Evolutionary conservation across 768 basidiomycete genomes (phyloP), one percentile per base, ranked within the genome.

Genomic region (Dendrothele bispora): DNA sequence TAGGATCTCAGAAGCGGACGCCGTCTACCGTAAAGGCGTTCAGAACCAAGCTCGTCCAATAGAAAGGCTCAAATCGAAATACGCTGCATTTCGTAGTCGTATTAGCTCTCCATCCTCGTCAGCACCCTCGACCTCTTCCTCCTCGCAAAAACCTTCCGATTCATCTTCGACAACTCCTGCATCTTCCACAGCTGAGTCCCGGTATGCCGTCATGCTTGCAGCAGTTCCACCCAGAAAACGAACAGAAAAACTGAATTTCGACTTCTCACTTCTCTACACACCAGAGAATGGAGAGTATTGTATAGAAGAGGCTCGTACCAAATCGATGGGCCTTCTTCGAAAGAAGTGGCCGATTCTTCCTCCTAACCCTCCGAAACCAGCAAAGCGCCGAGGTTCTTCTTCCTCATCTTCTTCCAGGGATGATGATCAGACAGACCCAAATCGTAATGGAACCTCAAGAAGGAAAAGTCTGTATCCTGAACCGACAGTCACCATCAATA

Each of bases 401-500:
- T 59, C 64, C 5, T 62, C 71, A 14, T 66, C 68, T 15, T 64
- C 70, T 5, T 65, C 69, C 3, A 66, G 71, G 7, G 64, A 66
- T 1, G 64, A 74, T 8, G 45, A 64, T 5, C 65, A 67, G 12
- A 78, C 87, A 62, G 79, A 83, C 41, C 84, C 82, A 49, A 79
- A 80, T 44, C 79, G 76, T 3, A 67, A 67, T 42, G 78, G 72
- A 55, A 67, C 75, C 29, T 74, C 70, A 29, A 70, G 68, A 27
- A 70, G 69, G 45, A 79, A 71, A 67, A 77, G 74, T 50, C 55
- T 77, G 26, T 61, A 71, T 32, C 61, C 70, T 49, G 90, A 92
- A 62, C 88, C 90, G 4, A 92, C 91, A 0, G 86, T 98, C 5
- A 99, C 97, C 1, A 92, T 98, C 57, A 97, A 97, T 63, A 99